Evolutionary conservation across 2,329 filamentous ascomycete genomes (phyloP).

Genomic region (Cryphonectria radicalis): DNA sequence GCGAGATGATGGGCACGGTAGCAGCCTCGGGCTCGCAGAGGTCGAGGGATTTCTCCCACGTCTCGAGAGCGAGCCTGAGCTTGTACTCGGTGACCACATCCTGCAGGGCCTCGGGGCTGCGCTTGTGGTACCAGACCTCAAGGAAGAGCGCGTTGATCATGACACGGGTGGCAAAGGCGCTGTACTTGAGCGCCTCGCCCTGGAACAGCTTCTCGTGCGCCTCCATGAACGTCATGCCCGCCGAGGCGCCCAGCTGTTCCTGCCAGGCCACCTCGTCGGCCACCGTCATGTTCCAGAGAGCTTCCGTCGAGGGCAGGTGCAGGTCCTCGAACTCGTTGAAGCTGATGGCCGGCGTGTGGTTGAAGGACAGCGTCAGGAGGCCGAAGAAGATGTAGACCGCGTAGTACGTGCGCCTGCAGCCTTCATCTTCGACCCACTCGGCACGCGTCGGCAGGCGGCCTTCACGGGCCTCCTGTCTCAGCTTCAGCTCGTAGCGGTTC

Average conservation of each 20-base stretch:
- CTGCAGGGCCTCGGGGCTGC: conserved; percentile 94
- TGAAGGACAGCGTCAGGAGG: conserved; percentile 91
- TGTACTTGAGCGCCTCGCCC: conserved; percentile 87
- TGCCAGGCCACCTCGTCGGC: conserved; percentile 82
- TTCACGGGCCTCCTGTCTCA: conserved; percentile 86
- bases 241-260: conserved; percentile 72
- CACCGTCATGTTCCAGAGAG: conserved; percentile 86
- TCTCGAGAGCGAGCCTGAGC: conserved; percentile 90
- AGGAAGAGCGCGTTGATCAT: conserved; percentile 99
- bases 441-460: conserved; percentile 74
- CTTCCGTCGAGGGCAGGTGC: conserved; percentile 90
- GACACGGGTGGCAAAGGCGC: conserved; percentile 93
- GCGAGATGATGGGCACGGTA: conserved; percentile 86
- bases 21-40: conserved; percentile 91
- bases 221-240: conserved; percentile 84
- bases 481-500: conserved; percentile 93
- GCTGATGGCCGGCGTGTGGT: conserved; percentile 95
- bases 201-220: conserved; percentile 96
- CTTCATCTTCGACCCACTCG: conserved; percentile 97
- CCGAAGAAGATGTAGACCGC: conserved; percentile 99
- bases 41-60: conserved; percentile 97
- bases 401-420: conserved; percentile 94
- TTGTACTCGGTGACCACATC: conserved; percentile 99
- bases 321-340: conserved; percentile 98
- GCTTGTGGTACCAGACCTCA: conserved; percentile 98